Evolutionary conservation across 73 alveolate species (phyloP), one percentile per base, ranked within the genome.

Genomic region (Stentor coeruleus): DNA sequence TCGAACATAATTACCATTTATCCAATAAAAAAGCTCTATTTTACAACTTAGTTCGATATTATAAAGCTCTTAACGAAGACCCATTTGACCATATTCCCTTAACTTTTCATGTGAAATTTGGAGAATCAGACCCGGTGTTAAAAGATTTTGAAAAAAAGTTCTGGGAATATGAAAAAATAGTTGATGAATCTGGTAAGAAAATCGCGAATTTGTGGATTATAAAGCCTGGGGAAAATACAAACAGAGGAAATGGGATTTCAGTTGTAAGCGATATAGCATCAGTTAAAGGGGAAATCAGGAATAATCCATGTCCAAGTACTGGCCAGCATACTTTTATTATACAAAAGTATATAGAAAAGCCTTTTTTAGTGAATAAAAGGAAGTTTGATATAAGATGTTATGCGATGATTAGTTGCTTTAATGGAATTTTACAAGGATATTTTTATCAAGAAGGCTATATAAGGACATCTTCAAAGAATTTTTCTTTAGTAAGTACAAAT

Each of bases 391-490:
- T 91, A 42, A 85, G 97, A 66, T 89, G 93, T 74, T 91, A 82
- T 59, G 86, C 89, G 15, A 74, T 91, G 20, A 58, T 90, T 39
- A 91, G 95, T 35, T 38, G 91, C 0, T 66, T 86, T 15, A 91
- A 91, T 82, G 95, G 95, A 3, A 72, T 81, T 59, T 82, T 76
- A 37, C 40, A 15, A 41, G 86, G 86, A 1, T 87, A 77, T 76
- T 87, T 84, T 86, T 92, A 87, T 87, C 39, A 87, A 39, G 97
- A 92, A 40, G 97, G 95, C n/a, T 92, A 92, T 81, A 79, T 92
- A 3, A 60, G 97, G 76, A 90, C 95, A 26, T 39, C 92, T 39
- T 86, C 91, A 74, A 82, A 90, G 58, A 90, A 90, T 57, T 89
- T 82, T 49, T 76, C 79, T 74, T 74, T 88, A 26, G 81, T 74